Base-by-base conservation (phyloP, 352 stramenopile species). In the Globisporangium uncinulatum region DNA sequence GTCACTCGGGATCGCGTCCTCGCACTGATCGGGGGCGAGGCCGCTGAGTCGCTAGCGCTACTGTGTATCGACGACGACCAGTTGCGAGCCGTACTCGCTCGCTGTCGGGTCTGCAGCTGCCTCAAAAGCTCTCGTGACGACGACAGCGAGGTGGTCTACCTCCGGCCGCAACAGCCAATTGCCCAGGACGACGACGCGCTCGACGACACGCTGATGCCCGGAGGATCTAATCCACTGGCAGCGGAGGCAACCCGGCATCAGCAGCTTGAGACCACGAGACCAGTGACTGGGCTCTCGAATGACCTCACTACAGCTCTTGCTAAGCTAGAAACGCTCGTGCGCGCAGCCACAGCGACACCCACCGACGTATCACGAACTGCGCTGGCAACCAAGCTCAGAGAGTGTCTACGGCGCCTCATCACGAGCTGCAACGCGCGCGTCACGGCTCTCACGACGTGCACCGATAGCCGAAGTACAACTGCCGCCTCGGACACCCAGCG, bases 351-450 rank as follows among this genome's bases (percentile, higher is more conserved):
- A 59, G 17, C 55, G 24, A 4, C 24, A 42, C 5, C 29, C 15
- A 24, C 9, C 21, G 34, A 11, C 29, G 21, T 17, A 11, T 41
- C n/a, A 17, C 51, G 48, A 43, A 10, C 48, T 15, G 51, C 57
- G 11, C 53, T 62, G 19, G 20, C 24, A 20, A 31, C 48, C 44
- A 36, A 15, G 13, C 47, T 71, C 21, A 51, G 42, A 2, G 8
- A 63, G 15, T 66, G 58, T 13, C 59, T 78, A 1, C 32, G 57
- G 8, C 45, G 44, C 17, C 34, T 74, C n/a, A 69, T 79, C 50
- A 51, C 60, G 46, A 64, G 55, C 51, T 77, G 72, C 60, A 77
- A 79, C 65, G 15, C 57, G 13, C 70, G 65, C 10, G 67, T 79
- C 44, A 67, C 51, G 0, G 57, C 55, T 13, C 65, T 82, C 7